phyloP scores from a whole-genome alignment of 1,139 yeast genomes.

The Geotrichum aggregatum region DNA sequence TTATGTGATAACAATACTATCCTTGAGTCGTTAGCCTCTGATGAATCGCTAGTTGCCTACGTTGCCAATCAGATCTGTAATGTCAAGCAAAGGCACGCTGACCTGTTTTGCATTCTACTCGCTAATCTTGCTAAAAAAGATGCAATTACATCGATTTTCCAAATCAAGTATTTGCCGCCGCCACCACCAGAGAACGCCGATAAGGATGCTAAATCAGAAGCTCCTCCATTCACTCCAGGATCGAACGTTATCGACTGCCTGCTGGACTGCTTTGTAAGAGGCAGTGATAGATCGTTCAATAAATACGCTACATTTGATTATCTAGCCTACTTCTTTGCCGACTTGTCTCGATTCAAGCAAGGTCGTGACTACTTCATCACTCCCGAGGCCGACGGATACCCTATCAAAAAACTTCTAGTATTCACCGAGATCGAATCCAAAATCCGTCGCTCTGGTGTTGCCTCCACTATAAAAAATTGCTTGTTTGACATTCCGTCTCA shows the following conservation, averaged over 20 bases:
- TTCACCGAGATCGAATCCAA: conserved; percentile 79
- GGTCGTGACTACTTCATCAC: conserved; percentile 74
- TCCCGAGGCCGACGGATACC: conserved; percentile 71
- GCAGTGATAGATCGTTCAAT: conserved; percentile 67
- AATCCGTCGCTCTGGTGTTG: conserved; percentile 86
- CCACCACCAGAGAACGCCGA: conserved; percentile 19
- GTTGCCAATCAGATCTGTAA: conserved; percentile 54
- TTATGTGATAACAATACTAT: conserved; percentile 65
- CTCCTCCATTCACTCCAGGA: conserved; percentile 19
- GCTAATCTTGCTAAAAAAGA: conserved; percentile 83
- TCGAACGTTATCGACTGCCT: conserved; percentile 73
- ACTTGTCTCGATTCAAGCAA: conserved; percentile 64
- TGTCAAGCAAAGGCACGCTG: conserved; percentile 63
- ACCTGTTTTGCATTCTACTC: conserved; percentile 75
- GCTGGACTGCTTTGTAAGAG: conserved; percentile 87
- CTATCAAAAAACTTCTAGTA: conserved; percentile 72
- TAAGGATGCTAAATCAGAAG: conserved; percentile 12
- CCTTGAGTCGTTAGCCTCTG: conserved; percentile 61
- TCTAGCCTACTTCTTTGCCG: conserved; percentile 84
- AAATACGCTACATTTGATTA: conserved; percentile 74
- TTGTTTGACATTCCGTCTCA: conserved; percentile 77
- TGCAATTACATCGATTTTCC: conserved; percentile 53
- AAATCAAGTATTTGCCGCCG: conserved; percentile 38
- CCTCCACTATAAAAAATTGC: conserved; percentile 86
- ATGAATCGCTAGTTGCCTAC: conserved; percentile 54